Base-by-base conservation (phyloP, 2,329 filamentous ascomycete species). In the Cercospora beticola region DNA sequence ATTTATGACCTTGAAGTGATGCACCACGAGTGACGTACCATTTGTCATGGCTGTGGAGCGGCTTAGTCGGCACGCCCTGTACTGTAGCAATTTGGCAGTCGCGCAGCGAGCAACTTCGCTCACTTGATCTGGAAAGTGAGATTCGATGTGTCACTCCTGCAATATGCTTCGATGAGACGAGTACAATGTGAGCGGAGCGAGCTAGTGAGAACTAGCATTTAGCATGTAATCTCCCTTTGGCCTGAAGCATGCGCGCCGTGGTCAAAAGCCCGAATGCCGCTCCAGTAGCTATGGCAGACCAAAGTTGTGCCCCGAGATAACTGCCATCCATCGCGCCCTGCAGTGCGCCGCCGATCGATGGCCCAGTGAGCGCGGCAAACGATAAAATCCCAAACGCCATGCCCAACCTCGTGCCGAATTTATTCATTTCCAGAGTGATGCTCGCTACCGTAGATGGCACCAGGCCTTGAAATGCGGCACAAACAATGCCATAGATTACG, bases 351-450 rank as follows among this genome's bases (percentile, higher is more conserved):
- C 82, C 83, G 65, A 85, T 80, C 1, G 83, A 82, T 8, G 83
- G 83, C 0, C 83, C 83, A 2, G 81, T 82, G 40, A 85, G 74
- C 3, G 78, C 79, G 0, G 81, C 82, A 61, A 85, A 72, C 0
- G 79, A 80, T n/a, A 83, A 75, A 18, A 83, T 78, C 0, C 78
- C 78, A 68, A 84, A 83, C 0, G 80, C 81, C 81, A 85, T 85
- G 0, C 83, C 84, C 58, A 84, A 78, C 28, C 83, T 75, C 2
- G 81, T 82, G 0, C 83, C 83, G 1, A 81, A 79, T 69, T 81
- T 83, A 6, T 76, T 80, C 73, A 84, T 75, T 66, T 85, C 81
- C 30, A 78, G 81, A 0, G 83, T 84, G 66, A 85, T 72, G 36
- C 77, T 80, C 1, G 81, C 79, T 46, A 84, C 71, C 0, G 80